Conservation (phyloP, 495 filamentous ascomycete species). For the Melanomma pulvis-pyrius region DNA sequence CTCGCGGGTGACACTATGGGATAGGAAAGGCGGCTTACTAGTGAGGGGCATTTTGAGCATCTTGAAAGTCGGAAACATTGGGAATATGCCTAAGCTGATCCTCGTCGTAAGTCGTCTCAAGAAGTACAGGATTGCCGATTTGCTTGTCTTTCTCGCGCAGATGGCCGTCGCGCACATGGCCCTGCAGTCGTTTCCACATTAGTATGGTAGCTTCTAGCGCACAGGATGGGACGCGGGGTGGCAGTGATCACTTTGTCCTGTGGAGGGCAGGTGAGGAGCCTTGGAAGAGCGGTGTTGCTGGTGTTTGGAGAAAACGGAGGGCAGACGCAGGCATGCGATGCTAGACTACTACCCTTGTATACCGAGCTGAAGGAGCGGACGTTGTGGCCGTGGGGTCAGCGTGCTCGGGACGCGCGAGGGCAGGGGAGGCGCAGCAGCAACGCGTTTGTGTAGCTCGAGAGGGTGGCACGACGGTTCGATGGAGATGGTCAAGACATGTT, state of each 20-base stretch:
- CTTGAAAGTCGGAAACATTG: slow-evolving; percentile 28
- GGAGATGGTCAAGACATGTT: slow-evolving; percentile 21
- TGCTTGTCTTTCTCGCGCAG: slow-evolving; percentile 49
- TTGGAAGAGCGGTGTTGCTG: no score
- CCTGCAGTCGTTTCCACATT: slow-evolving; percentile 40
- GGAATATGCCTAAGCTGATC: slow-evolving; percentile 37
- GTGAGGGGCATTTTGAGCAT: slow-evolving; percentile 1
- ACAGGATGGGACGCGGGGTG: slow-evolving; percentile 17
- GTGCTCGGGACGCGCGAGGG: neutral
- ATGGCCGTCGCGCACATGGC: slow-evolving; percentile 39
- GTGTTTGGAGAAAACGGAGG: neutral
- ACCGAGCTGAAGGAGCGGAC: slow-evolving; percentile 21
- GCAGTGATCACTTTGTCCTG: no score
- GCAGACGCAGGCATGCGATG: neutral
- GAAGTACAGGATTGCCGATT: slow-evolving; percentile 52
- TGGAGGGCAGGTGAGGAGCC: neutral
- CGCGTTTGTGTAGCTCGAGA: slow-evolving; percentile 10
- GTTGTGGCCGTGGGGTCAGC: slow-evolving; percentile 5
- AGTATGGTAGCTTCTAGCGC: no score
- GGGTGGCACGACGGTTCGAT: slow-evolving; percentile 25
- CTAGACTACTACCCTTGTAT: neutral
- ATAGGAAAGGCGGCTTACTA: neutral
- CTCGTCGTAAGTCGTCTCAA: slow-evolving; percentile 49
- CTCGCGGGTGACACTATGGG: neutral
- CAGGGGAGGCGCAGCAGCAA: slow-evolving; percentile 30